Evolutionary conservation across 2,329 filamentous ascomycete species (phyloP).

Genomic region (Zymoseptoria tritici): DNA sequence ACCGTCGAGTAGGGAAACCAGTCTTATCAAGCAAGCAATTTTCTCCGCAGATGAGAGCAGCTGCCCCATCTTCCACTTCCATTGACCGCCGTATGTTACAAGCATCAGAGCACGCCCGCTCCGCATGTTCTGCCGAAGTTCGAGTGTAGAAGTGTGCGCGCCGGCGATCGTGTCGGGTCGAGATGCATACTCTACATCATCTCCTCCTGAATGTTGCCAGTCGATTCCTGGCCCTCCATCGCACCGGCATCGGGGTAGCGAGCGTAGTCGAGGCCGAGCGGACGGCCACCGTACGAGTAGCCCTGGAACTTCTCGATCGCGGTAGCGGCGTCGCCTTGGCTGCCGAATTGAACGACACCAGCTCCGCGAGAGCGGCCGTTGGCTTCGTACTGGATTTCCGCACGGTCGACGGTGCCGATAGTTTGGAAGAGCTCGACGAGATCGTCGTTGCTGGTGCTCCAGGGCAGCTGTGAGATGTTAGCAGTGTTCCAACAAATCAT

Average conservation of each 20-base stretch:
- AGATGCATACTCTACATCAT: constrained; percentile 62
- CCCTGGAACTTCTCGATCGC: constrained; percentile 95
- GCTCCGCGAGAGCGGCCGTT: constrained; percentile 92
- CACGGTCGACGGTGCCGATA: constrained; percentile 94
- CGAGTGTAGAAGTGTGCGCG: background rate
- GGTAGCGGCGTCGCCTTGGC: constrained; percentile 75
- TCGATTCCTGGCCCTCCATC: constrained; percentile 74
- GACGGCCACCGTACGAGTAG: constrained; percentile 93
- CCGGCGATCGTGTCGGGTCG: background rate
- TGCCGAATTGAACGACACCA: constrained; percentile 92
- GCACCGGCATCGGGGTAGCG: constrained; percentile 72
- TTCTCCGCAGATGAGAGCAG: background rate
- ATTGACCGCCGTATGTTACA: background rate
- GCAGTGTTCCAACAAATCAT: constrained; percentile 21
- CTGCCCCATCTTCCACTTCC: background rate
- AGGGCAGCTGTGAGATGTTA: constrained; percentile 63
- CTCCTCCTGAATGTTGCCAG: constrained; percentile 82
- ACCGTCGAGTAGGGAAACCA: background rate
- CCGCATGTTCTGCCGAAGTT: background rate
- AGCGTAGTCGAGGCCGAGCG: constrained; percentile 86
- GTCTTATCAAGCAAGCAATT: constrained; percentile 14
- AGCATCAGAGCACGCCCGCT: background rate
- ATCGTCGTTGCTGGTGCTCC: constrained; percentile 98
- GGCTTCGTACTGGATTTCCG: constrained; percentile 98
- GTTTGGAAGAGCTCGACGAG: constrained; percentile 93